These are phyloP conservation scores for Neonectria faginata DNA, from an alignment of 2,329 filamentous ascomycete species.

Conservation along the genomic window DNA sequence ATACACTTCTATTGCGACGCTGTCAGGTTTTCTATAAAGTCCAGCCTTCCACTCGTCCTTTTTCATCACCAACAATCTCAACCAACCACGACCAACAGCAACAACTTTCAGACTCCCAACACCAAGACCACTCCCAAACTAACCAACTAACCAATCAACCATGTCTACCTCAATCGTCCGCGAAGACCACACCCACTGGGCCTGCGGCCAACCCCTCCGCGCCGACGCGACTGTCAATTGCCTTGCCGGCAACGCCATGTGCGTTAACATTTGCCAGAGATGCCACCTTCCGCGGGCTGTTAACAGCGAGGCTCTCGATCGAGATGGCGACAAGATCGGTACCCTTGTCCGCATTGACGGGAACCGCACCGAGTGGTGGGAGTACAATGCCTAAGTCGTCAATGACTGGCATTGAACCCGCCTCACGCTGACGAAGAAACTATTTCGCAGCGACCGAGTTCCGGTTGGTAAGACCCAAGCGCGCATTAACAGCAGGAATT, in stretches of 20 bases:
- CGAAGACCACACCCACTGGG: not conserved
- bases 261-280: not conserved
- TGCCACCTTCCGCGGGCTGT: not conserved
- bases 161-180: not conserved
- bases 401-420: not conserved
- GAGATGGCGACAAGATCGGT: not conserved
- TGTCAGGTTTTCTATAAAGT: not conserved
- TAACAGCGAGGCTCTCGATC: not conserved
- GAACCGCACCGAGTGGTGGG: not conserved
- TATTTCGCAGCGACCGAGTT: not conserved
- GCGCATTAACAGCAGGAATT: not conserved
- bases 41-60: not conserved
- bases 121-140: not conserved
- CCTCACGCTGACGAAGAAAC: not conserved
- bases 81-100: not conserved
- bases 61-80: not conserved
- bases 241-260: not conserved
- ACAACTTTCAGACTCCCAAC: not conserved
- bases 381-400: not conserved
- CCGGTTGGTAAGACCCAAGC: not conserved
- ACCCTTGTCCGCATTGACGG: not conserved
- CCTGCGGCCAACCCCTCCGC: not conserved
- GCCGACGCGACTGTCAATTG: not conserved
- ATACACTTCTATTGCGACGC: not conserved
- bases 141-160: not conserved